Conservation (phyloP, 179 eudicot species). For the Sideroxylon spinosum region DNA sequence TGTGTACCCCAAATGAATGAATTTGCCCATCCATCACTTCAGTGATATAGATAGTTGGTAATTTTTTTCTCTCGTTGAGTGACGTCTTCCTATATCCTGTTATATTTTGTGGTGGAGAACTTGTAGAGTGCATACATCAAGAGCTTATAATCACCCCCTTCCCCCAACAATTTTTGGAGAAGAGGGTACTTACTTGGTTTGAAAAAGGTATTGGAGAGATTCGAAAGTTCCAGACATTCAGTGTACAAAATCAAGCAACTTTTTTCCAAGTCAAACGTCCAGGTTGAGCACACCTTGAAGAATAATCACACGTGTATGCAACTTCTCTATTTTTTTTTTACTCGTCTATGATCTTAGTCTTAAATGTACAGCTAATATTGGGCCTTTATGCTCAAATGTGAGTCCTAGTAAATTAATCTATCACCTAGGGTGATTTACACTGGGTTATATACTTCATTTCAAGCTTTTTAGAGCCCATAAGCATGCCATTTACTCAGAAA, state of each 20-base stretch:
- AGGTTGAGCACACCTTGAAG: constrained; percentile 4
- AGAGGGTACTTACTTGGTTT: not conserved
- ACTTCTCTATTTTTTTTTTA: too few species aligned
- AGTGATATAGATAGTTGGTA: constrained; percentile 9
- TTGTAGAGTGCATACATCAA: not conserved
- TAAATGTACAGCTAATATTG: not conserved
- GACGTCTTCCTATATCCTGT: not conserved
- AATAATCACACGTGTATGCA: not conserved
- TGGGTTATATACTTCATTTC: not conserved
- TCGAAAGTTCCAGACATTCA: not conserved
- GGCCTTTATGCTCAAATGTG: not conserved
- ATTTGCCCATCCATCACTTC: too few species aligned
- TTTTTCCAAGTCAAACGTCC: not conserved
- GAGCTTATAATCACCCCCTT: not conserved
- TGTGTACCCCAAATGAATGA: too few species aligned
- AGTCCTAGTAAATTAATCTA: not conserved
- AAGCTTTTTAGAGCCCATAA: not conserved
- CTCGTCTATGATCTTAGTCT: not conserved
- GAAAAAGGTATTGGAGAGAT: not conserved
- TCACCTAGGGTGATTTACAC: not conserved
- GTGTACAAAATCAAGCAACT: not conserved
- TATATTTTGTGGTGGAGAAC: not conserved
- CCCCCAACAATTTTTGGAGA: not conserved
- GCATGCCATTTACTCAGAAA: not conserved
- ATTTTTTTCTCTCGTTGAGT: not conserved